Evolutionary conservation across 495 filamentous ascomycete species (phyloP).

Genomic region (Aspergillus nanangensis): DNA sequence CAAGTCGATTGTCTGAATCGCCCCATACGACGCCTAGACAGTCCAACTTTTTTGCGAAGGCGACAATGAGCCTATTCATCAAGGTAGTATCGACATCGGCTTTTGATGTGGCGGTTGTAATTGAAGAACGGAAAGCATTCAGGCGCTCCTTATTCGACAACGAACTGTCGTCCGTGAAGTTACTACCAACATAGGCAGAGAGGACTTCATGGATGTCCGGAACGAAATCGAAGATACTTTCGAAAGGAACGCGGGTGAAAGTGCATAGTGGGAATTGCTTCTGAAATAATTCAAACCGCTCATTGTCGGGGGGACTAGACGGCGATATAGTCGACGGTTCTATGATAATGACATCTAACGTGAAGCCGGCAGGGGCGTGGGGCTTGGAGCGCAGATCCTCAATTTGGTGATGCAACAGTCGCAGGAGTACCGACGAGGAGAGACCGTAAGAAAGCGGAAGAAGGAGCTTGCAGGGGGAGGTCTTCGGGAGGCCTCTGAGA

Average conservation of each 20-base stretch:
- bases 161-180: conserved; percentile 24
- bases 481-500: conserved; percentile 25
- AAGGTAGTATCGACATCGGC: conserved; percentile 68
- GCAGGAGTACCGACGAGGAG: conserved; percentile 73
- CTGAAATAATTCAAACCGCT: conserved; percentile 33
- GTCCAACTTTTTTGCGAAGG: conserved; percentile 50
- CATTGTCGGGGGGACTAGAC: conserved; percentile 16
- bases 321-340: conserved; percentile 45
- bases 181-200: conserved; percentile 20
- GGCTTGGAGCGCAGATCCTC: conserved; percentile 51
- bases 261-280: conserved; percentile 55
- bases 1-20: conserved; percentile 80
- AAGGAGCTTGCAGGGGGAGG: conserved; percentile 52
- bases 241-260: conserved; percentile 51
- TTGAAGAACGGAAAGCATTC: conserved; percentile 46
- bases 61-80: conserved; percentile 63
- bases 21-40: conserved; percentile 76
- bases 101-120: conserved; percentile 68
- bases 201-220: conserved; percentile 26
- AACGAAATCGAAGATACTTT: conserved; percentile 49
- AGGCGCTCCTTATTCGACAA: conserved; percentile 41
- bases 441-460: conserved; percentile 80
- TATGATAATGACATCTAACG: conserved; percentile 63
- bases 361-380: conserved; percentile 56
- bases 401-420: conserved; percentile 68